These are phyloP conservation scores for Amanita jacksonii DNA, from an alignment of 768 basidiomycete species.

Conservation along the genomic window DNA sequence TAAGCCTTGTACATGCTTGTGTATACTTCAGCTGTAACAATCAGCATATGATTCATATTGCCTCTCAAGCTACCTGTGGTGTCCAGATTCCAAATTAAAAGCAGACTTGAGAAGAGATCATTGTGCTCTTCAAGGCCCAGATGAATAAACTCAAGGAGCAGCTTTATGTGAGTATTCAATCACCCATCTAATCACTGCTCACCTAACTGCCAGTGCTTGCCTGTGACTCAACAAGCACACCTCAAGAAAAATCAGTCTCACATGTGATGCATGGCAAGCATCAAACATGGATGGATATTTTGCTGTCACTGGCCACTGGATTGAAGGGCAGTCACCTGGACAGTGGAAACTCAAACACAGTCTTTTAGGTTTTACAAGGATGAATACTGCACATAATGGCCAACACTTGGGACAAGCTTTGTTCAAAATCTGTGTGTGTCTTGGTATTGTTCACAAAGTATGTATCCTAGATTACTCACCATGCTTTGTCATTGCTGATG, in stretches of 20 bases:
- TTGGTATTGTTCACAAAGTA: slow-evolving; percentile 24
- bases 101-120: background rate
- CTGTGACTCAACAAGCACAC: background rate
- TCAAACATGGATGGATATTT: slow-evolving; percentile 28
- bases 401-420: slow-evolving; percentile 22
- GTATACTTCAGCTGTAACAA: too few species aligned
- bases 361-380: slow-evolving; percentile 23
- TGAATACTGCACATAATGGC: slow-evolving; percentile 22
- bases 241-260: background rate
- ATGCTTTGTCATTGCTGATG: background rate
- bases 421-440: slow-evolving; percentile 18
- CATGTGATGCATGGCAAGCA: slow-evolving; percentile 3
- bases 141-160: background rate
- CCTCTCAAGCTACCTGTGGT: background rate
- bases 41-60: background rate
- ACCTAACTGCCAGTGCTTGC: too few species aligned
- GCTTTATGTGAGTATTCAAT: background rate
- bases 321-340: slow-evolving; percentile 18
- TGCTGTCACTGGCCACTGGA: slow-evolving; percentile 31
- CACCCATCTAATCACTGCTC: too few species aligned
- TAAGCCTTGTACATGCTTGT: too few species aligned
- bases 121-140: background rate
- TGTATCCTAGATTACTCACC: background rate
- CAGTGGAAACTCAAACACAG: slow-evolving; percentile 20
- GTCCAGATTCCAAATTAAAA: background rate